These are phyloP conservation scores for Aspergillus brunneoviolaceus DNA, from an alignment of 2,329 filamentous ascomycete genomes.

Conservation along the genomic window DNA sequence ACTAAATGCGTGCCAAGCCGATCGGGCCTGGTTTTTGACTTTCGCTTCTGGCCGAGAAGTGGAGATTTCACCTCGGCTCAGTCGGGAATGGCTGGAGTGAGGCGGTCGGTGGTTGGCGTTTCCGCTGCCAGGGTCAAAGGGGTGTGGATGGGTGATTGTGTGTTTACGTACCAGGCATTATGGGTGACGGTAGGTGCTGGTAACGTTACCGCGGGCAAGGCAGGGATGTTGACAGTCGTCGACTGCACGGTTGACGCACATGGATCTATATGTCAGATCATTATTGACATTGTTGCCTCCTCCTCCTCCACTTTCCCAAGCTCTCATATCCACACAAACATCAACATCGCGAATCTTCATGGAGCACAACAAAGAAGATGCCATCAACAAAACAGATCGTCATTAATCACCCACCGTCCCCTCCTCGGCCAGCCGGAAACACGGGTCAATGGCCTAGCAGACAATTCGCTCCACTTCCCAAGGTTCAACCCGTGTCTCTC, in stretches of 20 bases:
- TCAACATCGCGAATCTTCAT: not conserved
- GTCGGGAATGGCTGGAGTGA: not conserved
- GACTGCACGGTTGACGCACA: not conserved
- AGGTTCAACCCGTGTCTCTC: slow-evolving; percentile 4
- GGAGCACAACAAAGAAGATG: not conserved
- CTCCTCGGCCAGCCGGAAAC: not conserved
- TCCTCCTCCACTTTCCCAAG: not conserved
- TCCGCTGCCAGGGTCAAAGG: not conserved
- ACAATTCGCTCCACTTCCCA: slow-evolving; percentile 2
- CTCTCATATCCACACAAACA: not conserved
- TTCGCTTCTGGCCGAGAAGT: slow-evolving; percentile 3
- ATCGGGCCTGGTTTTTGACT: not conserved
- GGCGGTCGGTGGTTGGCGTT: not conserved
- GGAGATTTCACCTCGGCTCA: not conserved
- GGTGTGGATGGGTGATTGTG: not conserved
- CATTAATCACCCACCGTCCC: not conserved
- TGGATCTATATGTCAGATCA: not conserved
- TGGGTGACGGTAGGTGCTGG: not conserved
- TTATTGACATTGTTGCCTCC: not conserved
- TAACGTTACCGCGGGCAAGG: not conserved
- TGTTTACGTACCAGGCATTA: no score
- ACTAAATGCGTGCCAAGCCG: slow-evolving; percentile 2
- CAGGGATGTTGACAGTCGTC: not conserved
- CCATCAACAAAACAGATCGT: not conserved
- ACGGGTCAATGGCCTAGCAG: not conserved